Evolutionary conservation across 2,329 filamentous ascomycete genomes (phyloP).

Genomic region (Escovopsis weberi): DNA sequence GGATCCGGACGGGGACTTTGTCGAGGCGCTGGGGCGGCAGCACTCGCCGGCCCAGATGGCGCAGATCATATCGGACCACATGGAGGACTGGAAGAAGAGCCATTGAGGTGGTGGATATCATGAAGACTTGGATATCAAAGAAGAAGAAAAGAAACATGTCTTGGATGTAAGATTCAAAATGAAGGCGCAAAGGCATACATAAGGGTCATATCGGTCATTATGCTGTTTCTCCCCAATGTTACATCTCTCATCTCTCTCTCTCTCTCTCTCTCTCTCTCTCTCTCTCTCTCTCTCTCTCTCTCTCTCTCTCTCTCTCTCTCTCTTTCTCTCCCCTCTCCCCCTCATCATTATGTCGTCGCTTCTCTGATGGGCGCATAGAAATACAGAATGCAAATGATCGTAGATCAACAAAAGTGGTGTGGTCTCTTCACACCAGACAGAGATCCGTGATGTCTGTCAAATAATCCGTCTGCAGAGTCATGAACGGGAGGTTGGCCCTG

Average conservation of each 20-base stretch:
- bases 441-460: neutral
- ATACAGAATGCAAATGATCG: neutral
- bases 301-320: too few species aligned
- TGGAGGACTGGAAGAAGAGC: slow-evolving; percentile 41
- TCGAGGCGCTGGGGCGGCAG: slow-evolving; percentile 89
- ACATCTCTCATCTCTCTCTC: too few species aligned
- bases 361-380: neutral
- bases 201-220: too few species aligned
- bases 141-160: neutral
- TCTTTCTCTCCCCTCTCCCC: too few species aligned
- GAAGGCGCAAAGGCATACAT: too few species aligned
- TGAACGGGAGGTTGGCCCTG: neutral
- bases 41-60: slow-evolving; percentile 81
- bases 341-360: neutral
- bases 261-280: too few species aligned
- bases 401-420: neutral
- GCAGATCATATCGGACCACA: slow-evolving; percentile 71
- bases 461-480: neutral
- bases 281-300: too few species aligned
- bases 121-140: neutral
- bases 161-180: slow-evolving; percentile 4
- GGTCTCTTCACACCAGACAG: neutral
- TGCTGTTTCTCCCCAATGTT: too few species aligned
- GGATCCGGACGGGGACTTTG: slow-evolving; percentile 97
- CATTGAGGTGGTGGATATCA: neutral